Percentiles rank a stretch among this genome's conserved stretches.
phyloP scores from a whole-genome alignment of 2,329 filamentous ascomycete species.

The Pseudogymnoascus sp. region DNA sequence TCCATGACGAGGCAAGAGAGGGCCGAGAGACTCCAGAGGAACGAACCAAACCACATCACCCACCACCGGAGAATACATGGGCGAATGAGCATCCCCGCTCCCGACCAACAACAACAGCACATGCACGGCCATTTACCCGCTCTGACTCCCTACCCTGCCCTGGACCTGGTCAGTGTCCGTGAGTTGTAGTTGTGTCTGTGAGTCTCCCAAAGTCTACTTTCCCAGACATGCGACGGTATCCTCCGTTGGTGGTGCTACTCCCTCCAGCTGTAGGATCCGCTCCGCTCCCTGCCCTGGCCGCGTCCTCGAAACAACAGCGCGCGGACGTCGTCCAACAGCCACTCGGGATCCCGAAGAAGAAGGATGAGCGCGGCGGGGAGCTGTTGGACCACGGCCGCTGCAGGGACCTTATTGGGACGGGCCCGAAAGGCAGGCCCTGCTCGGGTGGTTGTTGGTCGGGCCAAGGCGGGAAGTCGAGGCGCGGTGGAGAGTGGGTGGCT shows the following conservation, averaged over 20 bases:
- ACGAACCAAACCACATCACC: not conserved
- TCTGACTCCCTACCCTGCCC: not conserved
- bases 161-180: not conserved
- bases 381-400: not conserved
- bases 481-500: not conserved
- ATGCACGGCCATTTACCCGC: not conserved
- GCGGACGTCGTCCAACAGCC: not conserved
- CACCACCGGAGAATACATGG: not conserved
- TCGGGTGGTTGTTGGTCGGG: not conserved
- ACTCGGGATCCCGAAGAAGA: not conserved
- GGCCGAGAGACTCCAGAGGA: not conserved
- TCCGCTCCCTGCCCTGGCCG: not conserved
- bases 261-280: not conserved
- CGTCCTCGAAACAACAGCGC: not conserved
- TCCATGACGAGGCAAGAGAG: not conserved
- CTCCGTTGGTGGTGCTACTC: not conserved
- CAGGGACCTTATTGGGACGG: not conserved
- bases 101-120: not conserved
- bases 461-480: not conserved
- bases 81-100: not conserved
- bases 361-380: not conserved
- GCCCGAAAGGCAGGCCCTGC: not conserved
- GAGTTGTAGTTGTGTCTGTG: not conserved
- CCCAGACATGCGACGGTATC: not conserved
- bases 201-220: not conserved